These are phyloP conservation scores for Claviceps sp. DNA, from an alignment of 2,329 filamentous ascomycete species.

Conservation along the genomic window DNA sequence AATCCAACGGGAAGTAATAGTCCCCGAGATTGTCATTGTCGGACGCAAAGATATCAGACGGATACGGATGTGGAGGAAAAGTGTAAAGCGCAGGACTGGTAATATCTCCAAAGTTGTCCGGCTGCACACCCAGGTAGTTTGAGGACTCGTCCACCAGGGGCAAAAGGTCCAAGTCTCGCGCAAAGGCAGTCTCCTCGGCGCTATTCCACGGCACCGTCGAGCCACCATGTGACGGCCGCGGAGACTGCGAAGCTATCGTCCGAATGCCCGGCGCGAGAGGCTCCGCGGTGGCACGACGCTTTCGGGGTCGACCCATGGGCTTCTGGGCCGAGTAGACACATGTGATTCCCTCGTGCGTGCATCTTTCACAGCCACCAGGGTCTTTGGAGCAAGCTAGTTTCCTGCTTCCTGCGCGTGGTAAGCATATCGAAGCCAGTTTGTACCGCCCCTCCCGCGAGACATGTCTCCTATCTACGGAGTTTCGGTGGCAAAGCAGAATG, in stretches of 20 bases:
- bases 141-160: constrained; percentile 14
- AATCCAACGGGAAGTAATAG: constrained; percentile 6
- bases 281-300: too few species aligned
- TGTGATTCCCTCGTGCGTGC: constrained; percentile 38
- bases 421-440: constrained; percentile 7
- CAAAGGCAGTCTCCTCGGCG: not conserved
- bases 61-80: not conserved
- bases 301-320: constrained; percentile 36
- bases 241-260: too few species aligned
- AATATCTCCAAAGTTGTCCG: constrained; percentile 9
- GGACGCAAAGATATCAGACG: constrained; percentile 8
- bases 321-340: constrained; percentile 54
- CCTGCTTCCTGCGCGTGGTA: constrained; percentile 34
- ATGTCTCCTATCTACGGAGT: not conserved
- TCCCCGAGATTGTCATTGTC: constrained; percentile 4
- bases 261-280: too few species aligned
- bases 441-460: not conserved
- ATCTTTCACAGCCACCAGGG: constrained; percentile 43
- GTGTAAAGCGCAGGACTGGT: too few species aligned
- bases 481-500: not conserved
- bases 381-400: constrained; percentile 56
- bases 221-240: too few species aligned
- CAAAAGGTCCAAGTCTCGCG: constrained; percentile 22
- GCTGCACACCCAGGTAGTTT: constrained; percentile 25
- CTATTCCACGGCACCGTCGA: too few species aligned